Conservation (phyloP, 192 early-diverging fungal genomes). For the Paraglomus occultum region DNA sequence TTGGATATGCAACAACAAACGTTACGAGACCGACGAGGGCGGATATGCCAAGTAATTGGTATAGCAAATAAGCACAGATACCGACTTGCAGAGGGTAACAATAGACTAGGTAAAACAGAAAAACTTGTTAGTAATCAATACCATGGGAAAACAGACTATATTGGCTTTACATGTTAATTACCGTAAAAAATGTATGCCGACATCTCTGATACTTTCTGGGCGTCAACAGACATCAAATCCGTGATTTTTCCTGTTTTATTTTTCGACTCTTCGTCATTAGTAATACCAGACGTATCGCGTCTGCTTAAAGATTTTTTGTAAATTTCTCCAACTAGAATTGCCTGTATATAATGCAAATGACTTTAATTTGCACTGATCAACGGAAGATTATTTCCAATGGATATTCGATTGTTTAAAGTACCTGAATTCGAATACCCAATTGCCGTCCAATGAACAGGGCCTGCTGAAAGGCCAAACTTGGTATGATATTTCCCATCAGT, state of each 20-base stretch:
- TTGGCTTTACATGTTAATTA: neutral
- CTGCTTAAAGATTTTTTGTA: conserved; percentile 40
- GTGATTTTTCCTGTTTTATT: conserved; percentile 62
- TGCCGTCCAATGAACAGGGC: conserved; percentile 64
- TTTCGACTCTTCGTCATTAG: conserved; percentile 30
- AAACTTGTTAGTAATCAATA: conserved; percentile 36
- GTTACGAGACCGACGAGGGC: conserved; percentile 76
- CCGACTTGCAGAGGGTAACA: conserved; percentile 64
- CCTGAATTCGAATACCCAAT: conserved; percentile 57
- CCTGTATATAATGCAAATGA: conserved; percentile 13
- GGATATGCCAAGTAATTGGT: conserved; percentile 75
- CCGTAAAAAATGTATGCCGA: conserved; percentile 21
- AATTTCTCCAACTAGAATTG: conserved; percentile 40
- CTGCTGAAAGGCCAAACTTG: conserved; percentile 49
- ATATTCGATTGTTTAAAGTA: neutral
- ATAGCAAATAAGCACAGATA: conserved; percentile 68
- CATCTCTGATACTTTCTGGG: conserved; percentile 53
- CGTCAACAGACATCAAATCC: conserved; percentile 73
- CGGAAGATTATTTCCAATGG: conserved; percentile 45
- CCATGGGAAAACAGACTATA: conserved; percentile 33
- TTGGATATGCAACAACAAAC: conserved; percentile 63
- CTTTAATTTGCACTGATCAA: conserved; percentile 39
- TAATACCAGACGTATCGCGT: conserved; percentile 32
- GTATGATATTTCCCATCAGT: conserved; percentile 45
- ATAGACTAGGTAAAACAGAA: conserved; percentile 52